phyloP scores from a whole-genome alignment of 495 filamentous ascomycete genomes.

The Aspergillus panamensis region DNA sequence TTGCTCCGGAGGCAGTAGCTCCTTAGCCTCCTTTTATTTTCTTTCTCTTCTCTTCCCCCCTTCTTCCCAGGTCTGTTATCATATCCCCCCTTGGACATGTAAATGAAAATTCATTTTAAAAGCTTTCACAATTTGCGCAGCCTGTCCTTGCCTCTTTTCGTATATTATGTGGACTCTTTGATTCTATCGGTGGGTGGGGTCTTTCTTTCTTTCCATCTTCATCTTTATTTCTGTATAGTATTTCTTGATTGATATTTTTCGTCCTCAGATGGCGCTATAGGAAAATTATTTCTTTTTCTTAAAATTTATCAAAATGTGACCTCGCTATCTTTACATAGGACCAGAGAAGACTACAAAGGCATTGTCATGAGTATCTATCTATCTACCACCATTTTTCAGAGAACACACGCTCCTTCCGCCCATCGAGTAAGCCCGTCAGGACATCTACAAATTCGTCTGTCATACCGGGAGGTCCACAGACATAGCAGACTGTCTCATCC shows the following conservation, averaged over 20 bases:
- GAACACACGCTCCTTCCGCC: constrained; percentile 60
- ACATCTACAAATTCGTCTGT: constrained; percentile 72
- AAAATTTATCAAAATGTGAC: background rate
- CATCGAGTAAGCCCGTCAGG: constrained; percentile 39
- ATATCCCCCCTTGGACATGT: too few species aligned
- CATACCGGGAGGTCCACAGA: constrained; percentile 78
- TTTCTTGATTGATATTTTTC: constrained; percentile 5
- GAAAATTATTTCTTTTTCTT: background rate
- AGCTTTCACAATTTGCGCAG: background rate
- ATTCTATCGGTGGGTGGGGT: too few species aligned
- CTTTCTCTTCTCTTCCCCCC: constrained; percentile 3
- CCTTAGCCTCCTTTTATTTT: constrained; percentile 13
- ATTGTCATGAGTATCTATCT: constrained; percentile 43
- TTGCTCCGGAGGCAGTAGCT: too few species aligned
- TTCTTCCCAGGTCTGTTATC: too few species aligned
- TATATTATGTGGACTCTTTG: background rate
- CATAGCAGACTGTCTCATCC: constrained; percentile 58
- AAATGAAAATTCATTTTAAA: too few species aligned
- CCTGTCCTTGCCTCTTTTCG: background rate
- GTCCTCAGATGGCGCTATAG: background rate
- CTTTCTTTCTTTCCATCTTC: constrained; percentile 17
- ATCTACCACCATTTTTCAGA: constrained; percentile 87
- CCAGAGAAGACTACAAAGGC: too few species aligned
- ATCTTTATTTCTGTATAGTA: constrained; percentile 1
- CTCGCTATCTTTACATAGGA: too few species aligned